phyloP scores from a whole-genome alignment of 441 rosid species.

The Corymbia citriodora region DNA sequence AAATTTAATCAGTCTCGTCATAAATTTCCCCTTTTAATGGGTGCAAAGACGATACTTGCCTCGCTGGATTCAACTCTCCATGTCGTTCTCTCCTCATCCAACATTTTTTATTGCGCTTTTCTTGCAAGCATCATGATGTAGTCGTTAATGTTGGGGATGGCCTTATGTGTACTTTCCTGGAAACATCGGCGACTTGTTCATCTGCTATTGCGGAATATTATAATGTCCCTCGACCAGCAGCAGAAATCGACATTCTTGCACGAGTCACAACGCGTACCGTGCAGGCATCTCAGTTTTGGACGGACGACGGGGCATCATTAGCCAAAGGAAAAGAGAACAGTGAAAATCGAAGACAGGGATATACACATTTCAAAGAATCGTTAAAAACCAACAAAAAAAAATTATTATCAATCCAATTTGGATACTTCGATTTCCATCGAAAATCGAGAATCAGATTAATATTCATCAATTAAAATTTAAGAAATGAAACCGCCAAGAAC shows the following conservation, averaged over 20 bases:
- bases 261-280: background rate
- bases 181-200: background rate
- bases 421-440: no score
- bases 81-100: background rate
- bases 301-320: no score
- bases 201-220: background rate
- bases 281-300: background rate
- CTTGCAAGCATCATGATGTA: background rate
- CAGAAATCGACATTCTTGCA: background rate
- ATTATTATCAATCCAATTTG: no score
- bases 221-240: background rate
- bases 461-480: no score
- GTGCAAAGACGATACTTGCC: background rate
- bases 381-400: no score
- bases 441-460: no score
- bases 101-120: background rate
- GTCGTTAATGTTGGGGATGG: background rate
- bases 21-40: background rate
- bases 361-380: no score
- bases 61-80: constrained; percentile 9
- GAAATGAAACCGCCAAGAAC: no score
- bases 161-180: background rate
- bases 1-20: background rate
- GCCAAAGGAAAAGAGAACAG: no score
- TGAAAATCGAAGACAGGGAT: no score